A percentile compares a stretch with the other conserved stretches of the same genome.
phyloP scores from a whole-genome alignment of 345 rosid species.

The Anacardium occidentale region DNA sequence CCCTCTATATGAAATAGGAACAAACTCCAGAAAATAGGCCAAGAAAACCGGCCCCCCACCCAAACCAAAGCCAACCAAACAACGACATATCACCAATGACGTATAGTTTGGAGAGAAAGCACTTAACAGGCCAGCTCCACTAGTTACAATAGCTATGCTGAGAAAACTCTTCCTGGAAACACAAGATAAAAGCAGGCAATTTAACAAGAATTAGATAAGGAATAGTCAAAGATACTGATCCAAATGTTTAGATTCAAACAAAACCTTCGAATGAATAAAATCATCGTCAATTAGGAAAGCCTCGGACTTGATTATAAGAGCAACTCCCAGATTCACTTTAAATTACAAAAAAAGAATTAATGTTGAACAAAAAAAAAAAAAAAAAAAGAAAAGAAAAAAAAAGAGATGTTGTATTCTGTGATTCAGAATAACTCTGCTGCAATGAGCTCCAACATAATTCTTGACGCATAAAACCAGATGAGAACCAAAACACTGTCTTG shows the following conservation, averaged over 20 bases:
- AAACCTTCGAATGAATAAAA: no score
- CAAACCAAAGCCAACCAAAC: constrained; percentile 58
- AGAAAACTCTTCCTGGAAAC: constrained; percentile 50
- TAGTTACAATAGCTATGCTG: constrained; percentile 39
- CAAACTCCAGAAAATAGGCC: constrained; percentile 56
- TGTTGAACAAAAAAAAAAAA: neutral
- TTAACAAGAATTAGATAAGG: no score
- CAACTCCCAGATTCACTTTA: neutral
- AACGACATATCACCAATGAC: constrained; percentile 36
- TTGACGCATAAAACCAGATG: neutral
- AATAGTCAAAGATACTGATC: no score
- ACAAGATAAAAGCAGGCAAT: neutral
- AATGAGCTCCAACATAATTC: no score
- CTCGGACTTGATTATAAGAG: neutral
- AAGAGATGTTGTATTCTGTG: neutral
- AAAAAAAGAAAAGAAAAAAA: neutral
- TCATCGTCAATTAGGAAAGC: neutral
- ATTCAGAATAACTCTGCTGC: no score
- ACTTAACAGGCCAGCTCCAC: constrained; percentile 56
- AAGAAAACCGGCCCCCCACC: constrained; percentile 60
- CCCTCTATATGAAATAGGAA: constrained; percentile 56
- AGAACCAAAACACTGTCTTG: neutral
- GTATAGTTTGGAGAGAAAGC: constrained; percentile 50
- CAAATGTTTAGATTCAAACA: no score
- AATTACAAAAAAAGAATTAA: no score